These are phyloP conservation scores for Colletotrichum shisoi DNA, from an alignment of 2,329 filamentous ascomycete genomes.

Conservation along the genomic window DNA sequence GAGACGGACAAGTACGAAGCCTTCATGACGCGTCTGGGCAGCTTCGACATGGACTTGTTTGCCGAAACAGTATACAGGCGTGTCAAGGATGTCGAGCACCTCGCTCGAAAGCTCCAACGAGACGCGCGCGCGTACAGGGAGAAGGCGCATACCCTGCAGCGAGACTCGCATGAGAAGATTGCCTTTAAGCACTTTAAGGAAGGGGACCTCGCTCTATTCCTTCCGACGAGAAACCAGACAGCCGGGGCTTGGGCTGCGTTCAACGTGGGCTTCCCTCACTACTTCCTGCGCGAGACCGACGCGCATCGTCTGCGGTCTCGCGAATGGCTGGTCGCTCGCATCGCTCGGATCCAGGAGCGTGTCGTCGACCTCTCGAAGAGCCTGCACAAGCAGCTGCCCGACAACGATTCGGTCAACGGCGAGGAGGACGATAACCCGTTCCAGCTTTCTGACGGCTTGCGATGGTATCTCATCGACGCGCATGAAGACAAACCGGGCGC, in stretches of 20 bases:
- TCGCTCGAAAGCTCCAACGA: constrained; percentile 90
- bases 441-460: constrained; percentile 89
- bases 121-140: constrained; percentile 88
- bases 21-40: constrained; percentile 76
- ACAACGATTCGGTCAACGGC: constrained; percentile 58
- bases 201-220: constrained; percentile 90
- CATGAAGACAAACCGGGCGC: constrained; percentile 90
- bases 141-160: constrained; percentile 79
- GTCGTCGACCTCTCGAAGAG: constrained; percentile 91
- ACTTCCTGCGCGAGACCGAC: constrained; percentile 94
- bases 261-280: constrained; percentile 96
- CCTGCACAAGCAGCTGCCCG: constrained; percentile 57
- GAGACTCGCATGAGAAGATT: constrained; percentile 93
- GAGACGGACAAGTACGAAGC: constrained; percentile 78
- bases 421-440: constrained; percentile 96
- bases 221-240: constrained; percentile 92
- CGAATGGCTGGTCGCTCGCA: constrained; percentile 96
- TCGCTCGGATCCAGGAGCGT: constrained; percentile 88
- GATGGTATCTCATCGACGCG: constrained; percentile 96
- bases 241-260: constrained; percentile 97
- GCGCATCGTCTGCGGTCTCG: constrained; percentile 81
- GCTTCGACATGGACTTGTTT: constrained; percentile 85
- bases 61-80: constrained; percentile 86
- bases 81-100: constrained; percentile 90
- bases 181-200: constrained; percentile 96